Base-by-base conservation (phyloP, 148 eudicot species). In the Vaccinium corymbosum region DNA sequence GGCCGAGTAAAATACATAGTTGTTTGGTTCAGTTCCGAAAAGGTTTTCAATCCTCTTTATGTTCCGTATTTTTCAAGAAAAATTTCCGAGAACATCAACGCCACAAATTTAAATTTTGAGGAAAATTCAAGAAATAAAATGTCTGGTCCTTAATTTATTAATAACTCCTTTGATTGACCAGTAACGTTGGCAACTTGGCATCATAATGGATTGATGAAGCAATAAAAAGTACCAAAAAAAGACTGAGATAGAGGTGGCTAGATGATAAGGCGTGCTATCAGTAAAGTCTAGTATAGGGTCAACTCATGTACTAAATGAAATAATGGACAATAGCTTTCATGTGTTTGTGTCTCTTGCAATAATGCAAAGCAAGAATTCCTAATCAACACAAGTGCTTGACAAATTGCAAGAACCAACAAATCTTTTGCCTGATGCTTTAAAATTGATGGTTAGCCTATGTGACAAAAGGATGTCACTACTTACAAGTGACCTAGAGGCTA, bases 301-400 rank as follows among this genome's bases (percentile, higher is more conserved):
- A 50, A 77, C 80, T 77, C 13, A 3, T 11, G 52, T 74, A 29
- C 73, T 12, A 29, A 12, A 29, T 13, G 17, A 35, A 42, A 73
- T 35, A 7, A 75, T 75, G 55, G 7, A 53, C 17, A 76, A 32
- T 16, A 25, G n/a, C 14, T 81, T 70, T 50, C 78, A 66, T 81
- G 83, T 25, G 62, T 29, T 10, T 27, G 13, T 81, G 83, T 81
- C 62, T 49, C 52, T 50, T 66, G 77, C 78, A 81, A 81, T 81
- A 51, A 81, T 70, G 64, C 61, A 66, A 70, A 6, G 20, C 48
- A 81, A 27, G 38, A 6, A 68, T 32, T 15, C 35, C 72, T 9
- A 35, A 80, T 32, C 32, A 80, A 20, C 20, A 59, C 17, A 79
- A n/a, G 0, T 12, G 17, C n/a, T 13, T 25, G 15, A 14, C 74